Evolutionary conservation across 129 eudicot species (phyloP).

Genomic region (Glebionis coronaria): DNA sequence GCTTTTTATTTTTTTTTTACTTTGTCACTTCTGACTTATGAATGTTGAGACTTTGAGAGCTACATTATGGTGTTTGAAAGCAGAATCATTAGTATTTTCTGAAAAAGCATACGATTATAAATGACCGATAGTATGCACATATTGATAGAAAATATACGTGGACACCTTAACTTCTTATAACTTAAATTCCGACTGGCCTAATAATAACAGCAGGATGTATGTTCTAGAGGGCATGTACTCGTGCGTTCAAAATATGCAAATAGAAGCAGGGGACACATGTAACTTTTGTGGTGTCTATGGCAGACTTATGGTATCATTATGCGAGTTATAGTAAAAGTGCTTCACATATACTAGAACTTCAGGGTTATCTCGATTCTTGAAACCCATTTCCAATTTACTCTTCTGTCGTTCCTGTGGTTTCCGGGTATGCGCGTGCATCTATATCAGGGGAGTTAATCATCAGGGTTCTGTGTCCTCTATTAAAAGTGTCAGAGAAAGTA

Average conservation of each 20-base stretch:
- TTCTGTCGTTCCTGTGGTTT: constrained; percentile 64
- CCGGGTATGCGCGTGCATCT: constrained; percentile 65
- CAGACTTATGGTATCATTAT: no score
- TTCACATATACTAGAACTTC: constrained; percentile 61
- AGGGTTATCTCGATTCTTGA: constrained; percentile 69
- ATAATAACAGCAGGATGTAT: no score
- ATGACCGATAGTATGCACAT: no score
- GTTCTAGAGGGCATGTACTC: no score
- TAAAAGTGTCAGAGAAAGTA: constrained; percentile 80
- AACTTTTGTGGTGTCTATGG: constrained; percentile 5
- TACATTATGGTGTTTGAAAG: neutral
- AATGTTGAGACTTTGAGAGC: neutral
- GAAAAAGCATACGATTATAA: neutral
- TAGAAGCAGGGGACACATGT: no score
- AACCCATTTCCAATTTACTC: constrained; percentile 74
- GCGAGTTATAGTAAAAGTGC: constrained; percentile 27
- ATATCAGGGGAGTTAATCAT: constrained; percentile 65
- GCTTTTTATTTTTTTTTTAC: no score
- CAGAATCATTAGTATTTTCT: neutral
- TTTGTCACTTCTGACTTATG: no score
- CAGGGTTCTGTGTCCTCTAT: constrained; percentile 81
- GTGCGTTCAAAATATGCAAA: no score
- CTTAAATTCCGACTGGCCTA: no score
- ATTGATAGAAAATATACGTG: no score
- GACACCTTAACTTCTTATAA: no score